Evolutionary conservation across 2,329 filamentous ascomycete genomes (phyloP), one percentile per base, ranked within the genome.

Genomic region (Colletotrichum navitas): DNA sequence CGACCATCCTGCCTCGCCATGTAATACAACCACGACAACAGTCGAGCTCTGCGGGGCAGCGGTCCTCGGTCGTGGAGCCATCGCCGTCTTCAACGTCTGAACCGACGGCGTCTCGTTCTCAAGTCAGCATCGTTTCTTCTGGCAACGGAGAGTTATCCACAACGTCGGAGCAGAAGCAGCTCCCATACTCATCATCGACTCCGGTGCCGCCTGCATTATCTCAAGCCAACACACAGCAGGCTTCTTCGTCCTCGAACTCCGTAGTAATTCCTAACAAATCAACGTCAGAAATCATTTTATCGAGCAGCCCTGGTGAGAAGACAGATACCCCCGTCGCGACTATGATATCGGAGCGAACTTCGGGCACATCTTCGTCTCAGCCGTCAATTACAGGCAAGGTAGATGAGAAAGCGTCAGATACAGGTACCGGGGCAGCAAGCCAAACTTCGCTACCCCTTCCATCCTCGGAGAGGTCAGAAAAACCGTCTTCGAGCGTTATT

Each of bases 1-100:
- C 76, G 10, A 70, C 41, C 2, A 76, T 81, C 43, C 62, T 74
- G n/a, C 65, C 67, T 18, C 55, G 67, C 1, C 58, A 68, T 16
- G 5, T 61, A 7, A 36, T 72, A 2, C 5, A 36, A 6, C 36
- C 32, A 8, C 58, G 56, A 5, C 47, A 66, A 16, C 39, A 62
- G 16, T 4, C 10, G 1, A 59, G 34, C 29, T 66, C 62, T 7
- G 51, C 18, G 3, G 32, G 1, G 2, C 45, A 56, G 11, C 68
- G 18, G 63, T 8, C 45, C 72, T 29, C 41, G 32, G 41, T 36
- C 36, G 16, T 56, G 34, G 36, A 39, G 47, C 64, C 8, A 26
- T 49, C 21, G 18, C 58, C 7, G 10, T 45, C 55, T 14, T 2
- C 26, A 1, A 56, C 26, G 1, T 39, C 26, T 5, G 49, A 61